Evolutionary conservation across 2,329 filamentous ascomycete genomes (phyloP), one percentile per base, ranked within the genome.

Genomic region (Aureobasidium sp.): DNA sequence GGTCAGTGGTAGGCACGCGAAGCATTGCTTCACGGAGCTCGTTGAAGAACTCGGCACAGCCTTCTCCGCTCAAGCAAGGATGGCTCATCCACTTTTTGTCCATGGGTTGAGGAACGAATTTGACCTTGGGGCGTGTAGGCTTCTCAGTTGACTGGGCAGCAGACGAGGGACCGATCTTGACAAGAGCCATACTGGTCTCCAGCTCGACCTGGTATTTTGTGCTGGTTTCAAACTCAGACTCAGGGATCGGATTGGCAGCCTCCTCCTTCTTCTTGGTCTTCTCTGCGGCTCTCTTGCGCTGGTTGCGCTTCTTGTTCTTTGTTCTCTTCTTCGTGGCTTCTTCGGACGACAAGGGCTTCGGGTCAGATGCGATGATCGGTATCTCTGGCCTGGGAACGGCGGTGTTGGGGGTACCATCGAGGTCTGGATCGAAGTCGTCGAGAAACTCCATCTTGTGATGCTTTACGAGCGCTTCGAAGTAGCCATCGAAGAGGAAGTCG

Each of bases 291-390:
- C 54, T 48, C 54, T 59, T 59, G 25, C 54, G 54, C 21, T 29
- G 54, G 32, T 59, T 59, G n/a, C 44, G 54, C 32, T 59, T 59
- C 32, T 59, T 59, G 32, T 59, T 59, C 54, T 59, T 59, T 21
- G 9, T 6, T 14, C n/a, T 48, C 54, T 59, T 59, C 2, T 34
- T n/a, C 44, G 48, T 44, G 10, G 11, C 32, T 36, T 59, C 42
- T 8, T 37, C 54, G 16, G 54, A 29, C 11, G 54, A 47, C 30
- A 59, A 9, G 25, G n/a, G 25, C 44, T 48, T 48, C 16, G 21
- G n/a, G 8, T 59, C 25, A 10, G 32, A 13, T 16, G 14, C 21
- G 11, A 16, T 21, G 21, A 1, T 34, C n/a, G 13, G 37, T 7
- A 25, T 32, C 25, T 36, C 36, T 30, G 36, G 1, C 10, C n/a